Conservation (phyloP, 176 grass and related monocot species). For the Paspalum vaginatum region DNA sequence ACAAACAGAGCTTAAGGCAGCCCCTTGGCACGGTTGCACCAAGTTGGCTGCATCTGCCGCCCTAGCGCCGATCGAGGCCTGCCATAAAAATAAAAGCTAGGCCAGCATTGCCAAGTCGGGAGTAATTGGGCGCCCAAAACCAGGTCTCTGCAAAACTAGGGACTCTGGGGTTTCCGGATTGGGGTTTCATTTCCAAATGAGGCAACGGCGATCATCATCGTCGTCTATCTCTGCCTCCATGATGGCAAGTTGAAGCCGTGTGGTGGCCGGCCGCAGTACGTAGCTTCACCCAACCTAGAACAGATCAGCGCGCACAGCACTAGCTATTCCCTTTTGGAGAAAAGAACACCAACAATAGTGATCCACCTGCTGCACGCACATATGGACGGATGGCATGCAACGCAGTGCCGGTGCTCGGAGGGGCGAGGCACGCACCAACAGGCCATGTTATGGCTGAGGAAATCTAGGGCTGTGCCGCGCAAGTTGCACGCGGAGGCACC, state of each 20-base stretch:
- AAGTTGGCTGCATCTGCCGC: slow-evolving; percentile 18
- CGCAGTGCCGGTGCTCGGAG: background rate
- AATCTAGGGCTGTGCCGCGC: slow-evolving; percentile 45
- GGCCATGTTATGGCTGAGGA: slow-evolving; percentile 52
- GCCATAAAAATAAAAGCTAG: background rate
- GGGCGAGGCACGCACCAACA: slow-evolving; percentile 25
- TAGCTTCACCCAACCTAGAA: slow-evolving; percentile 44
- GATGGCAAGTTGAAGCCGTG: background rate
- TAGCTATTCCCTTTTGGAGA: background rate
- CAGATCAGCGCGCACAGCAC: background rate
- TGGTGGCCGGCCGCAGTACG: background rate
- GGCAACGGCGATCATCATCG: background rate
- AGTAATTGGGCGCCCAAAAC: slow-evolving; percentile 10
- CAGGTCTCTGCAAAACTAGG: background rate
- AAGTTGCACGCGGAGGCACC: too few relatives aligned
- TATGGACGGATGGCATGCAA: slow-evolving; percentile 9
- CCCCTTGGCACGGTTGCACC: background rate
- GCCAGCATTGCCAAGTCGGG: background rate
- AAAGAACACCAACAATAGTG: background rate
- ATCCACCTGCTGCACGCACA: slow-evolving; percentile 11
- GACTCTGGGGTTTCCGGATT: slow-evolving; percentile 25
- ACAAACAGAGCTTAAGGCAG: too few relatives aligned
- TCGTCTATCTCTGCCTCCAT: slow-evolving; percentile 23
- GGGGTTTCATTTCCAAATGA: slow-evolving; percentile 29
- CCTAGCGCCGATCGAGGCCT: background rate